Base-by-base conservation (phyloP, 208 protist species). In the Acanthamoeba triangularis region DNA sequence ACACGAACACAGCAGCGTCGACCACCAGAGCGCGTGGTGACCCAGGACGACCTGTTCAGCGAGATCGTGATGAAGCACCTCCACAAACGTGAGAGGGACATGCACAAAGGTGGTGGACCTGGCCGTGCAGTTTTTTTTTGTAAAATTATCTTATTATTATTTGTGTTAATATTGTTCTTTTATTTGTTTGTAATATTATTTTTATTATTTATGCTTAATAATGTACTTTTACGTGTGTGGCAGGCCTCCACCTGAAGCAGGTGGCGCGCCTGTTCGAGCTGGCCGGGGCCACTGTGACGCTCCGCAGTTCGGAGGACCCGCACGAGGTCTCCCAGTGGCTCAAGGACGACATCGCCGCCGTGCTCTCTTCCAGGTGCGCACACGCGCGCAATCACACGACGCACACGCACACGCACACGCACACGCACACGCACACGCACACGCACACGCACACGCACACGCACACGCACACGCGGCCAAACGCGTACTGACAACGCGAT, bases 51-150 rank as follows among this genome's bases (percentile, higher is more conserved):
- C n/a, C 63, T 72, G 63, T 72, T 72, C 30, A n/a, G 63, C 2
- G 28, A 72, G n/a, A 35, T 72, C 63, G 63, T 72, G n/a, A 72
- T 72, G 63, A n/a, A 35, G 63, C 63, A 72, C 63, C 14, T 72
- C 63, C 63, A 72, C n/a, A 72, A 72, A 28, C 63, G 63, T 8
- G 63, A 72, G n/a, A 72, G 33, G 63, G 63, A 72, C 63, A 72
- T 72, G 63, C 63, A 72, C 63, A 72, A 72, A 16, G 63, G 63
- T 72, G n/a, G 49, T 8, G 3, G 49, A 10, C 0, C 7, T 54
- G n/a, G n/a, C n/a, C n/a, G n/a, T n/a, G n/a, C n/a, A n/a, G n/a
- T 20, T 65, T 65, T 7, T 14, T n/a, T n/a, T n/a, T n/a, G n/a
- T n/a, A n/a, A n/a, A n/a, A n/a, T n/a, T n/a, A n/a, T n/a, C n/a